A percentile compares a stretch with the other conserved stretches of the same genome.
These are phyloP conservation scores for Lindgomyces ingoldianus DNA, from an alignment of 495 filamentous ascomycete species.

Conservation along the genomic window DNA sequence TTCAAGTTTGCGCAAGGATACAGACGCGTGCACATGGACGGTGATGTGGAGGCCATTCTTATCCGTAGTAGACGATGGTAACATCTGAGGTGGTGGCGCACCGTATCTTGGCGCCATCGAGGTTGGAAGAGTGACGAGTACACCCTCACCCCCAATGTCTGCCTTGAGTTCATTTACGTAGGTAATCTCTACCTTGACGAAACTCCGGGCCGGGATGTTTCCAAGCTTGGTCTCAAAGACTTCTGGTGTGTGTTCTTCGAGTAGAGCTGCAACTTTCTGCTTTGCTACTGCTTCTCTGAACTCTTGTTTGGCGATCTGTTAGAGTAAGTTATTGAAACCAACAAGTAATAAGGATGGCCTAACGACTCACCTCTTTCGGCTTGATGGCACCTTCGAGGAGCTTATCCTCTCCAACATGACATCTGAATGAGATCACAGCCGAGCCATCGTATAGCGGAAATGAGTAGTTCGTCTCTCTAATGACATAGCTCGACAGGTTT, in stretches of 20 bases:
- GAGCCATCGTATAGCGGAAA: constrained; percentile 20
- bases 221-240: constrained; percentile 39
- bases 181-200: constrained; percentile 30
- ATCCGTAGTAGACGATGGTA: neutral
- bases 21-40: constrained; percentile 17
- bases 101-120: constrained; percentile 42
- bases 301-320: constrained; percentile 6
- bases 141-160: constrained; percentile 23
- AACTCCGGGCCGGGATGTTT: constrained; percentile 38
- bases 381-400: neutral
- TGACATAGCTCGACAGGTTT: neutral
- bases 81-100: neutral
- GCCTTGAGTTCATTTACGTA: constrained; percentile 37
- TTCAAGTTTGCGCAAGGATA: constrained; percentile 30
- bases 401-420: neutral
- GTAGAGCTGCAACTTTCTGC: constrained; percentile 30
- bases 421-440: neutral
- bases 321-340: neutral
- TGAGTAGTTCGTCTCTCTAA: neutral
- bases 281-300: constrained; percentile 28
- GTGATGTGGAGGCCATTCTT: neutral
- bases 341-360: neutral
- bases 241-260: constrained; percentile 40
- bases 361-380: neutral
- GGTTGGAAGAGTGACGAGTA: constrained; percentile 39